These are phyloP conservation scores for Lentinula boryana DNA, from an alignment of 768 basidiomycete species.

Conservation along the genomic window DNA sequence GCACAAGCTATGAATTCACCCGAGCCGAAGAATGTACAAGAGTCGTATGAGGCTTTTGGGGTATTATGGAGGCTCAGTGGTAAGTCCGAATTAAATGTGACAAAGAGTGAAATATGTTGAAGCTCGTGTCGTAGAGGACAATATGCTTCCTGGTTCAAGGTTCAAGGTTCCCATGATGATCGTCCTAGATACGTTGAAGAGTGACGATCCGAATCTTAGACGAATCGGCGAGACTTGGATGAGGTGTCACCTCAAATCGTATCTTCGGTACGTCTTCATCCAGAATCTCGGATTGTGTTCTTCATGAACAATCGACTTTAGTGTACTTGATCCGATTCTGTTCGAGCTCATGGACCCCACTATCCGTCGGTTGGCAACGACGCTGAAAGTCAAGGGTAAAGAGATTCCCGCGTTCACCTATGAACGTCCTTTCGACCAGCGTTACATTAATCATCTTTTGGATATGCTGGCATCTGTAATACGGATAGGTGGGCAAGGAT, in stretches of 20 bases:
- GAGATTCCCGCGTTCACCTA: slow-evolving; percentile 67
- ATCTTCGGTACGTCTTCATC: slow-evolving; percentile 58
- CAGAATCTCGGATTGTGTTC: not conserved
- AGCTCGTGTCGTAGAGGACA: slow-evolving; percentile 49
- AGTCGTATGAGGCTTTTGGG: slow-evolving; percentile 84
- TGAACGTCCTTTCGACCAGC: slow-evolving; percentile 72
- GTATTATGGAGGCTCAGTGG: slow-evolving; percentile 89
- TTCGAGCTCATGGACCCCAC: slow-evolving; percentile 69
- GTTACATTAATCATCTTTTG: slow-evolving; percentile 63
- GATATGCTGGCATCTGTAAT: slow-evolving; percentile 74
- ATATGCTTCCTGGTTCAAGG: slow-evolving; percentile 69
- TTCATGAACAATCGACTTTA: slow-evolving; percentile 21
- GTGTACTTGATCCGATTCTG: slow-evolving; percentile 87
- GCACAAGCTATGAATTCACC: slow-evolving; percentile 63
- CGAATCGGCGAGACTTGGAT: slow-evolving; percentile 95
- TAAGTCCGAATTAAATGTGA: slow-evolving; percentile 16
- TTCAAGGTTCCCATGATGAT: slow-evolving; percentile 86
- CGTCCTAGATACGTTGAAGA: slow-evolving; percentile 77
- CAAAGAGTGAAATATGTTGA: slow-evolving; percentile 11
- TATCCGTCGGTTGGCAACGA: slow-evolving; percentile 46
- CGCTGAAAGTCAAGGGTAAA: slow-evolving; percentile 51
- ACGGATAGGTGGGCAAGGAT: slow-evolving; percentile 86
- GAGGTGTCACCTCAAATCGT: slow-evolving; percentile 88
- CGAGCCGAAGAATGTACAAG: slow-evolving; percentile 38
- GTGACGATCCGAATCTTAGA: slow-evolving; percentile 65